These are phyloP conservation scores for Ganoderma sp. DNA, from an alignment of 1,284 basidiomycete species.

Conservation along the genomic window DNA sequence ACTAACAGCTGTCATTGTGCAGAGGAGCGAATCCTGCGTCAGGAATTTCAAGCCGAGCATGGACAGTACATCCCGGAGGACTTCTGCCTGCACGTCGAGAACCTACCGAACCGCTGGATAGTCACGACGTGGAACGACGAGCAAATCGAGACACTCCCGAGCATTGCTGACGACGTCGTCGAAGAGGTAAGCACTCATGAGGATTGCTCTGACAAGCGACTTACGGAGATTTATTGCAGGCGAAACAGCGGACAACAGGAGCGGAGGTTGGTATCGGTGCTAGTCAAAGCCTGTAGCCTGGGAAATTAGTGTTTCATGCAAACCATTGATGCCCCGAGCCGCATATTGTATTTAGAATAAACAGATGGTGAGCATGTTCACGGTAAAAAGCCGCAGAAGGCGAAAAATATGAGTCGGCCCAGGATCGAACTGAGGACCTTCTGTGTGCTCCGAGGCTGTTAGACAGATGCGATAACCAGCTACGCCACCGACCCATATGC, in stretches of 20 bases:
- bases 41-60: conserved; percentile 72
- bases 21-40: conserved; percentile 72
- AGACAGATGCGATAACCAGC: conserved; percentile 83
- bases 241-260: conserved; percentile 22
- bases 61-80: conserved; percentile 76
- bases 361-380: no score
- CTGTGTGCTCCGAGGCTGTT: conserved; percentile 45
- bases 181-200: conserved; percentile 46
- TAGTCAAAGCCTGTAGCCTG: conserved; percentile 28
- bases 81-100: conserved; percentile 74
- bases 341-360: no score
- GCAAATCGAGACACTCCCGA: conserved; percentile 59
- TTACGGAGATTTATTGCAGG: conserved; percentile 16
- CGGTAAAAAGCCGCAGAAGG: not conserved
- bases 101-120: conserved; percentile 73
- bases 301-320: not conserved
- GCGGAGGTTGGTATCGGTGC: conserved; percentile 19
- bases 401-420: conserved; percentile 28
- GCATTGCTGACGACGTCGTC: conserved; percentile 64
- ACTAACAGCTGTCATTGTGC: conserved; percentile 15
- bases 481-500: conserved; percentile 58
- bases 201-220: not conserved
- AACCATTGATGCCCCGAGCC: not conserved
- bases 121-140: conserved; percentile 62
- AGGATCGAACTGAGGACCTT: conserved; percentile 36